Percentiles rank a stretch among this genome's conserved stretches.
Conservation (phyloP, 139 green algal genomes). For the Desmodesmus armatus region DNA sequence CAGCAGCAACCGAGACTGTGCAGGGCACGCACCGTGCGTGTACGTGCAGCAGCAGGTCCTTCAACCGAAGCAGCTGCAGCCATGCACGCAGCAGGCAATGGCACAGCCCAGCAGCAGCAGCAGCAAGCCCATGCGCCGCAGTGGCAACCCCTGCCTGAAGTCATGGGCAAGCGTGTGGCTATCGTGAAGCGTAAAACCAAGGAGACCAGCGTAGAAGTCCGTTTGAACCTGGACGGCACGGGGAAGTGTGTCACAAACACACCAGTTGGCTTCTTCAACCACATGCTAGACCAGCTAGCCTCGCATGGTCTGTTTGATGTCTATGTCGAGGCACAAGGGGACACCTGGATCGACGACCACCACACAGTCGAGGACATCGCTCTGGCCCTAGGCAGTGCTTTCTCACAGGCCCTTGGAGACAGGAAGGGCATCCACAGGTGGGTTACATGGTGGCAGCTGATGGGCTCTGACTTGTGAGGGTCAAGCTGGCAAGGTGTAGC, state of each 20-base stretch:
- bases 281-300: slow-evolving; percentile 99
- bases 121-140: not conserved
- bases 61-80: not conserved
- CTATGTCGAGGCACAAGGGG: slow-evolving; percentile 82
- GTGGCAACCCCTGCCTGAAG: slow-evolving; percentile 29
- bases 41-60: not conserved
- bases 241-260: slow-evolving; percentile 82
- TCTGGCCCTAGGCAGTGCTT: slow-evolving; percentile 72
- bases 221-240: slow-evolving; percentile 93
- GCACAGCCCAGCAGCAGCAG: slow-evolving; percentile 1
- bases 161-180: slow-evolving; percentile 23
- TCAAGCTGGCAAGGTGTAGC: no score
- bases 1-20: not conserved
- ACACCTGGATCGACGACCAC: slow-evolving; percentile 99
- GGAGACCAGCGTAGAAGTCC: slow-evolving; percentile 93
- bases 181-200: slow-evolving; percentile 84
- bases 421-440: slow-evolving; percentile 94
- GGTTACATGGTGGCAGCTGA: no score
- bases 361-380: slow-evolving; percentile 99
- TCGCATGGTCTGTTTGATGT: slow-evolving; percentile 93
- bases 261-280: slow-evolving; percentile 96
- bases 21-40: not conserved
- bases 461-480: no score
- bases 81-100: not conserved
- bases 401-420: slow-evolving; percentile 89